A percentile compares a stretch with the other conserved stretches of the same genome.
These are phyloP conservation scores for Spatholobus suberectus DNA, from an alignment of 306 rosid species.

Conservation along the genomic window DNA sequence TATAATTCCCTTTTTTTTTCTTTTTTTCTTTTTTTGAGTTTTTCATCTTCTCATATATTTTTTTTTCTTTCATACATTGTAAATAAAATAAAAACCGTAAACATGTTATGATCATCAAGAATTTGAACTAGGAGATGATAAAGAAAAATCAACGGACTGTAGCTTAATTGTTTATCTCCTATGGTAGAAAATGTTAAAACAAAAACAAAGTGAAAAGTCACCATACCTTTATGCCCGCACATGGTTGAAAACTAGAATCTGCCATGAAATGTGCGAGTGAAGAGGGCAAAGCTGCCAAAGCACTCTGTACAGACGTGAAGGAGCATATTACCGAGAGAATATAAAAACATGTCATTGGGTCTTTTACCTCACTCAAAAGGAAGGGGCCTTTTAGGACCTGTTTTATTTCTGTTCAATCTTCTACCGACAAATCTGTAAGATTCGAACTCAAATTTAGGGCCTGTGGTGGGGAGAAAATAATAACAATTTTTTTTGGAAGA, in stretches of 20 bases:
- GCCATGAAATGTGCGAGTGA: neutral
- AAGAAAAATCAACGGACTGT: too few relatives aligned
- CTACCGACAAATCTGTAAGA: too few relatives aligned
- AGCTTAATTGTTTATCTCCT: too few relatives aligned
- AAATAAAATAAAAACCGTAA: neutral
- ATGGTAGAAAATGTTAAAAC: neutral
- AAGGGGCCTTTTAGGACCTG: neutral
- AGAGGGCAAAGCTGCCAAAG: too few relatives aligned
- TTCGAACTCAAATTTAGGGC: too few relatives aligned
- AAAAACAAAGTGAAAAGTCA: neutral
- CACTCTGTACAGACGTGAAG: neutral
- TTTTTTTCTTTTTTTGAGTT: too few relatives aligned
- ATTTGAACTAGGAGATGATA: too few relatives aligned
- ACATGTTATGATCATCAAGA: neutral
- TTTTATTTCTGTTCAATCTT: too few relatives aligned
- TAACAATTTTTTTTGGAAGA: too few relatives aligned
- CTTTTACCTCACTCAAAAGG: neutral
- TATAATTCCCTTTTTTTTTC: neutral
- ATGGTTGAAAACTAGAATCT: neutral
- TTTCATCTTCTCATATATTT: too few relatives aligned
- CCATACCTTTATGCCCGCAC: neutral
- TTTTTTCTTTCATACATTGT: neutral
- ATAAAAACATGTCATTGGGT: neutral
- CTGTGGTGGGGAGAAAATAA: too few relatives aligned
- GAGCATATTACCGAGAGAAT: neutral